A percentile compares a stretch with the other conserved stretches of the same genome.
Conservation (phyloP, 2,329 filamentous ascomycete species). For the Fusarium musae region DNA sequence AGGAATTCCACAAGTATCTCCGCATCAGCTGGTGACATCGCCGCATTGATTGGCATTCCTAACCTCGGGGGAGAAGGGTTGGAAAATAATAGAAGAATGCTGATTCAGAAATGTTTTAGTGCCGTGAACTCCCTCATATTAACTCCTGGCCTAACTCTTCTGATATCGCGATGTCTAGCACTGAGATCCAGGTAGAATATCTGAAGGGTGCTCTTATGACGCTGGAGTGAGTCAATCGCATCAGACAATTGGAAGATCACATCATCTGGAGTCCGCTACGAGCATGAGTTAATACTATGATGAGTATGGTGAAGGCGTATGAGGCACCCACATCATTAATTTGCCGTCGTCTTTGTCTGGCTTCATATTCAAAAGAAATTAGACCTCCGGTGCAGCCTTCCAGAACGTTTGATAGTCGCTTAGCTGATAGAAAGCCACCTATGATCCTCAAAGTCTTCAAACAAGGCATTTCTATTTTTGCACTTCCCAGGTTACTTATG, state of each 20-base stretch:
- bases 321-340: background rate
- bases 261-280: no score
- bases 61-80: no score
- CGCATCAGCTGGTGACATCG: background rate
- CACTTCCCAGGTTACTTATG: no score
- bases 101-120: background rate
- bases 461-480: no score
- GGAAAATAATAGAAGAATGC: background rate
- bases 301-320: background rate
- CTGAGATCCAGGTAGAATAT: background rate
- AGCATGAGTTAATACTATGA: background rate
- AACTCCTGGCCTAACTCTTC: rapidly evolving
- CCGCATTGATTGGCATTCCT: background rate
- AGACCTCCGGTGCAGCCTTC: background rate
- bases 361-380: background rate
- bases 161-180: background rate
- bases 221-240: background rate
- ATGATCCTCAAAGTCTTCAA: no score
- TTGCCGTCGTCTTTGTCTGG: rapidly evolving
- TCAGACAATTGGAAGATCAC: background rate
- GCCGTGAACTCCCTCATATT: background rate
- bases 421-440: background rate
- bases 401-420: background rate
- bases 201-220: background rate
- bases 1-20: background rate